These are phyloP conservation scores for Suillus bovinus DNA, from an alignment of 768 basidiomycete genomes.

Conservation along the genomic window DNA sequence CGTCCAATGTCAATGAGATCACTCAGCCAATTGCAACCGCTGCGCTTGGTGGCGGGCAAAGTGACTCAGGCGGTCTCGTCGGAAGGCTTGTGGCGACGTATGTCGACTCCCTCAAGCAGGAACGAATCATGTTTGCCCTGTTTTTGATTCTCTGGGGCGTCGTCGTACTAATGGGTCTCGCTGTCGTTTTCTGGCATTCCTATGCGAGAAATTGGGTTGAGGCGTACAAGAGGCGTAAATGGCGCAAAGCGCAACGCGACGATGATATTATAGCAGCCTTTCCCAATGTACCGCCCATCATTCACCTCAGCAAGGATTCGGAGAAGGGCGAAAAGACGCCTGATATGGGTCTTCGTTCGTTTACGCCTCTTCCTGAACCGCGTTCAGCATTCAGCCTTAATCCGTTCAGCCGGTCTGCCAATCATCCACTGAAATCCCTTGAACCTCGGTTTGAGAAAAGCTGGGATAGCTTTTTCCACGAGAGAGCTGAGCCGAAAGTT, in stretches of 20 bases:
- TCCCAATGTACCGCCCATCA: constrained; percentile 17
- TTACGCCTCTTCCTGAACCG: constrained; percentile 51
- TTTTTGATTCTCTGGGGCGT: constrained; percentile 84
- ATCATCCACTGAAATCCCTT: constrained; percentile 28
- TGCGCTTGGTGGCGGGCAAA: constrained; percentile 62
- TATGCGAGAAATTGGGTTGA: constrained; percentile 52
- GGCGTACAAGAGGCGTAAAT: constrained; percentile 47
- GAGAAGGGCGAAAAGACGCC: constrained; percentile 23
- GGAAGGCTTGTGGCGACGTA: constrained; percentile 75
- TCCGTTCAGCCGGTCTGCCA: constrained; percentile 39
- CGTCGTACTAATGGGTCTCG: constrained; percentile 79
- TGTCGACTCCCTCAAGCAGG: constrained; percentile 69
- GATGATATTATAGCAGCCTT: constrained; percentile 41
- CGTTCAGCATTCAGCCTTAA: constrained; percentile 31
- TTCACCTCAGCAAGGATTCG: constrained; percentile 22
- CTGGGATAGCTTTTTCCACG: constrained; percentile 47
- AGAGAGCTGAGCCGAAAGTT: constrained; percentile 17
- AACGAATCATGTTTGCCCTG: constrained; percentile 79
- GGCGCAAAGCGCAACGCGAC: constrained; percentile 51
- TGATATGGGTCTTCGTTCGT: constrained; percentile 40
- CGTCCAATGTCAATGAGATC: constrained; percentile 67
- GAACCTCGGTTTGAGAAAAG: constrained; percentile 39
- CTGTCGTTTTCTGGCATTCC: constrained; percentile 72
- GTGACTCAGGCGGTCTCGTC: constrained; percentile 60
- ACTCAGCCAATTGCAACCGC: constrained; percentile 81